These are phyloP conservation scores for Pythium dissimile DNA, from an alignment of 352 stramenopile genomes.

Conservation along the genomic window DNA sequence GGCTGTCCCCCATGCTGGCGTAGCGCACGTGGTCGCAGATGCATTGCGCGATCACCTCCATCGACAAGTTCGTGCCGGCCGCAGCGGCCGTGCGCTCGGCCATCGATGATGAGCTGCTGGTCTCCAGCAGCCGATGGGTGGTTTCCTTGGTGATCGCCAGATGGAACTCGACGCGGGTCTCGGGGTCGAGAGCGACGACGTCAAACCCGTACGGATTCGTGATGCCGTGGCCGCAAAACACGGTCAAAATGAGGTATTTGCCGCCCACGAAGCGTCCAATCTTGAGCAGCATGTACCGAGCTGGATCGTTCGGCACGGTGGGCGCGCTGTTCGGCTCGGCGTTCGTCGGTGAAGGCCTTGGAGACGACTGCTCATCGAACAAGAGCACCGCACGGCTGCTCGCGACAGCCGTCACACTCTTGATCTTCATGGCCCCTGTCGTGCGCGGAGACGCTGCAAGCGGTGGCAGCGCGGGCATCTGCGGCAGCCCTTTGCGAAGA, in stretches of 20 bases:
- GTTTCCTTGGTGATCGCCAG: slow-evolving; percentile 59
- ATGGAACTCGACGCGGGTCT: slow-evolving; percentile 44
- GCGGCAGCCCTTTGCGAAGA: slow-evolving; percentile 62
- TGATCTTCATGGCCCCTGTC: background rate
- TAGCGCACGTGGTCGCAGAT: slow-evolving; percentile 66
- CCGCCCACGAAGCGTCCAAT: slow-evolving; percentile 60
- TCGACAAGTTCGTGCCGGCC: slow-evolving; percentile 63
- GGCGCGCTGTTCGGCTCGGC: background rate
- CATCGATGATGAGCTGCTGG: slow-evolving; percentile 47
- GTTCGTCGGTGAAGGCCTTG: background rate
- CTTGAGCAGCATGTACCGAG: slow-evolving; percentile 63
- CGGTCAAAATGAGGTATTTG: slow-evolving; percentile 60
- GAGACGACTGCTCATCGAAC: background rate
- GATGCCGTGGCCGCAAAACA: slow-evolving; percentile 62
- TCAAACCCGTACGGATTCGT: slow-evolving; percentile 73
- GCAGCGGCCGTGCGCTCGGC: slow-evolving; percentile 55
- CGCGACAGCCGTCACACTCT: slow-evolving; percentile 8
- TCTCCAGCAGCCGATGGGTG: slow-evolving; percentile 56
- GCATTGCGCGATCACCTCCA: slow-evolving; percentile 58
- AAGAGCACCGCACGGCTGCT: background rate
- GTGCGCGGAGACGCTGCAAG: slow-evolving; percentile 30
- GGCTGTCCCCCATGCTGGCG: slow-evolving; percentile 32
- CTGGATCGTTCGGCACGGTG: slow-evolving; percentile 1
- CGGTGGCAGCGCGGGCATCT: slow-evolving; percentile 57
- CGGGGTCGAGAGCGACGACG: slow-evolving; percentile 47